Evolutionary conservation across 768 basidiomycete genomes (phyloP).

Genomic region (Tubosaeta sp.): DNA sequence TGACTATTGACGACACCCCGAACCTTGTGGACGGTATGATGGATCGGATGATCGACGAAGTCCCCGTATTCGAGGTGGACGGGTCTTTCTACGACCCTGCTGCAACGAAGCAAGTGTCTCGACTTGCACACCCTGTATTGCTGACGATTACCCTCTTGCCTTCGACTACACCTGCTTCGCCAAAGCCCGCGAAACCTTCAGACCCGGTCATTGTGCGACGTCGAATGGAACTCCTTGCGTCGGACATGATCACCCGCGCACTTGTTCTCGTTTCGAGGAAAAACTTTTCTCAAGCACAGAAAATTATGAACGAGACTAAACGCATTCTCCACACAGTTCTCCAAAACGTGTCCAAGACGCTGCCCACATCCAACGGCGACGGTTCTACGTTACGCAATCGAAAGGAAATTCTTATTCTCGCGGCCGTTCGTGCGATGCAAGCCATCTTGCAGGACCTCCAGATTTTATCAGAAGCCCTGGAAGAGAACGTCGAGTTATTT

Average conservation of each 20-base stretch:
- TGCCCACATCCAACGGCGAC: constrained; percentile 52
- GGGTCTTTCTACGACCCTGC: constrained; percentile 93
- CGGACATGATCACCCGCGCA: constrained; percentile 95
- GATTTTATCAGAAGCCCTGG: constrained; percentile 77
- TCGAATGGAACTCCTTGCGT: constrained; percentile 93
- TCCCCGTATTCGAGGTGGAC: constrained; percentile 94
- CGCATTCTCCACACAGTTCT: constrained; percentile 89
- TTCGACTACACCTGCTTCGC: constrained; percentile 29
- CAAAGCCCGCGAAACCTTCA: constrained; percentile 43
- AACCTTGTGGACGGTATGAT: constrained; percentile 89
- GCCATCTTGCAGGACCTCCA: constrained; percentile 87
- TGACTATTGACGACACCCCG: constrained; percentile 62
- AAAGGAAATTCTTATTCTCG: constrained; percentile 70
- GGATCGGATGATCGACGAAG: constrained; percentile 96
- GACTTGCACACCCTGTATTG: constrained; percentile 90
- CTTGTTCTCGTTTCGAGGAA: constrained; percentile 88
- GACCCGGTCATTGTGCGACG: constrained; percentile 90
- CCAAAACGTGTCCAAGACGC: constrained; percentile 72
- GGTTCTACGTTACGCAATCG: constrained; percentile 60
- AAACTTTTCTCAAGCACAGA: constrained; percentile 87
- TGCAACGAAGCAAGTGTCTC: constrained; percentile 75
- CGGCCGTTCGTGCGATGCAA: constrained; percentile 76
- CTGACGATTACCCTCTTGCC: constrained; percentile 91
- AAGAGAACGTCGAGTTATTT: constrained; percentile 89
- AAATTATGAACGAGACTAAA: constrained; percentile 87